A percentile compares a stretch with the other conserved stretches of the same genome.
Conservation (phyloP, 106 monocot genomes). For the Dioscorea alata region DNA sequence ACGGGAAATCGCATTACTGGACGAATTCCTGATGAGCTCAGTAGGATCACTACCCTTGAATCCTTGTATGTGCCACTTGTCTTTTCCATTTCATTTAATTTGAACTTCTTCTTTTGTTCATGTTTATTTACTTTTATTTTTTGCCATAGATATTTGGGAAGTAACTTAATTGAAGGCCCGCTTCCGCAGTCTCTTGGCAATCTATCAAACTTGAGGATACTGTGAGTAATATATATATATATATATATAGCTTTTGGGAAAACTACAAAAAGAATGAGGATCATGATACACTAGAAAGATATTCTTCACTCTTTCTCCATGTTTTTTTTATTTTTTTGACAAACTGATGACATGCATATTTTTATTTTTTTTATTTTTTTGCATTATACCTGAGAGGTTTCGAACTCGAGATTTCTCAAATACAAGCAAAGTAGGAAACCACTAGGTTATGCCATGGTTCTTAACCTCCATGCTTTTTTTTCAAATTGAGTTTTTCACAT, state of each 20-base stretch:
- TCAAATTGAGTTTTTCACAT: too few relatives aligned
- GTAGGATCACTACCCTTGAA: constrained; percentile 7
- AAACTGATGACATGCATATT: too few relatives aligned
- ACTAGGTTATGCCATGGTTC: too few relatives aligned
- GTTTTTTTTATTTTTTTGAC: too few relatives aligned
- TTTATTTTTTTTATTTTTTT: too few relatives aligned
- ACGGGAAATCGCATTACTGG: background rate
- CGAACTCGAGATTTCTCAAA: too few relatives aligned
- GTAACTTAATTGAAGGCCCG: constrained; percentile 21
- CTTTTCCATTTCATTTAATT: background rate
- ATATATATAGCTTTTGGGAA: background rate
- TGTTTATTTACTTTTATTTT: background rate
- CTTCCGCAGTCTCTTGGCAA: constrained; percentile 26
- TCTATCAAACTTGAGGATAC: constrained; percentile 14
- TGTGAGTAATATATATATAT: constrained; percentile 8
- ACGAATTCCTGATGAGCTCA: background rate
- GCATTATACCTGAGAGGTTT: too few relatives aligned
- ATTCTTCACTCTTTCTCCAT: too few relatives aligned
- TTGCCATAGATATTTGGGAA: constrained; percentile 12
- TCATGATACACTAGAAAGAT: too few relatives aligned
- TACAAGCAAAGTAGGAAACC: too few relatives aligned
- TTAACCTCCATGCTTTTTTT: too few relatives aligned
- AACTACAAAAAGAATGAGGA: too few relatives aligned
- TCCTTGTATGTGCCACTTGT: constrained; percentile 3
- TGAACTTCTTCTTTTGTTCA: background rate